Percentiles rank a stretch among this genome's conserved stretches.
Conservation (phyloP, 1,284 basidiomycete species). For the Takashimella koratensis region DNA sequence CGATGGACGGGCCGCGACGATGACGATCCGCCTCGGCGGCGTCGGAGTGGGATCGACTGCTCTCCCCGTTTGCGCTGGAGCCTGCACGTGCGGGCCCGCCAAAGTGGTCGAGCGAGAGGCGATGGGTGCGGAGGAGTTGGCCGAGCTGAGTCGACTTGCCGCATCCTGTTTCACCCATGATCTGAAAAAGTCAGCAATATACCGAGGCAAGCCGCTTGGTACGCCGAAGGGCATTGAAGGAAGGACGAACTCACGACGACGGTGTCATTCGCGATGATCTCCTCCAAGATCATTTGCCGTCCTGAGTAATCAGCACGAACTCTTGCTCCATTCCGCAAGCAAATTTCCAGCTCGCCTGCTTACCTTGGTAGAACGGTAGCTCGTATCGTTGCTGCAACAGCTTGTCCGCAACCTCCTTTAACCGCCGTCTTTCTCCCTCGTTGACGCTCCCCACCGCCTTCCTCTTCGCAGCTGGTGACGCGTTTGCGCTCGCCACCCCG, state of each 20-base stretch:
- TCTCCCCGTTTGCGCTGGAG: conserved; percentile 3
- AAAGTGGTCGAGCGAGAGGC: conserved; percentile 28
- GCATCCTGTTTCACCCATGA: conserved; percentile 94
- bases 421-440: conserved; percentile 13
- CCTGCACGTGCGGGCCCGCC: conserved; percentile 1
- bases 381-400: conserved; percentile 63
- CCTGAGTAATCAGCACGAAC: conserved; percentile 30
- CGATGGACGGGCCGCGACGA: conserved; percentile 62
- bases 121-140: conserved; percentile 69
- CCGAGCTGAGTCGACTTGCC: conserved; percentile 97
- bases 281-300: conserved; percentile 66
- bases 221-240: background rate
- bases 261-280: conserved; percentile 75
- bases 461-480: background rate
- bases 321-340: background rate
- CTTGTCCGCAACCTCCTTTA: conserved; percentile 30
- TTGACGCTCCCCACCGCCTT: conserved; percentile 4
- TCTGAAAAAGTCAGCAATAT: conserved; percentile 30
- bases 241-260: conserved; percentile 58
- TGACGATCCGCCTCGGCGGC: conserved; percentile 41
- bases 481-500: conserved; percentile 1
- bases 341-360: conserved; percentile 17
- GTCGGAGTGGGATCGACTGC: conserved; percentile 2
- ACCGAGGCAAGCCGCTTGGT: too few species aligned
- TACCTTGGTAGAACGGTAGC: conserved; percentile 74